Evolutionary conservation across 257 asterid species (phyloP).

Genomic region (Primulina tabacum): DNA sequence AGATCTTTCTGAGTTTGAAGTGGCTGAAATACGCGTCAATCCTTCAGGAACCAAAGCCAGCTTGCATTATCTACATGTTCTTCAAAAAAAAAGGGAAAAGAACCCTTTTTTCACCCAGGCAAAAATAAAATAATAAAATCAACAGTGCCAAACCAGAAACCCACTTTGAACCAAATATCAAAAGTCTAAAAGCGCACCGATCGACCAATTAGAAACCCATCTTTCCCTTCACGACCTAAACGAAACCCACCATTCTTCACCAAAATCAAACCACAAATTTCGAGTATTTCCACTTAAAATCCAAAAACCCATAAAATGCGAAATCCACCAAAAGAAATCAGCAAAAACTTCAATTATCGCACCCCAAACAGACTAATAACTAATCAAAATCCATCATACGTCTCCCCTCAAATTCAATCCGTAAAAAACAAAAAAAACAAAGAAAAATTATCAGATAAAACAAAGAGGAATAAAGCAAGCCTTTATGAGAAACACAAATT

Average conservation of each 20-base stretch:
- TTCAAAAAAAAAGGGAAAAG: conserved; percentile 12
- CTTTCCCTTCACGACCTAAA: conserved; percentile 21
- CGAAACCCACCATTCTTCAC: conserved; percentile 26
- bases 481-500: not conserved
- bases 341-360: conserved; percentile 19
- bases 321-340: conserved; percentile 20
- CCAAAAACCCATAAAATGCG: conserved; percentile 17
- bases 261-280: conserved; percentile 22
- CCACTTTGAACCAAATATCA: conserved; percentile 31
- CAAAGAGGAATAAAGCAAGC: not conserved
- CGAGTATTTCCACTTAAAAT: conserved; percentile 25
- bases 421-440: conserved; percentile 1
- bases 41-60: conserved; percentile 31
- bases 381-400: not conserved
- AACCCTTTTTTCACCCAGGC: conserved; percentile 19
- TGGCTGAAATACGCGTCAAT: conserved; percentile 19
- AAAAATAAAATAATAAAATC: conserved; percentile 14
- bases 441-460: too few species aligned
- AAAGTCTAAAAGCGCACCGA: conserved; percentile 33
- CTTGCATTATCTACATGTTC: conserved; percentile 23
- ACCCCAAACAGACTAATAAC: conserved; percentile 16
- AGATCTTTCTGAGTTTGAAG: conserved; percentile 11
- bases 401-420: conserved; percentile 7
- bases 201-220: conserved; percentile 33
- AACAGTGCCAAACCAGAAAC: conserved; percentile 27